Conservation (phyloP, 495 filamentous ascomycete species). For the Aeminium ludgeri region DNA sequence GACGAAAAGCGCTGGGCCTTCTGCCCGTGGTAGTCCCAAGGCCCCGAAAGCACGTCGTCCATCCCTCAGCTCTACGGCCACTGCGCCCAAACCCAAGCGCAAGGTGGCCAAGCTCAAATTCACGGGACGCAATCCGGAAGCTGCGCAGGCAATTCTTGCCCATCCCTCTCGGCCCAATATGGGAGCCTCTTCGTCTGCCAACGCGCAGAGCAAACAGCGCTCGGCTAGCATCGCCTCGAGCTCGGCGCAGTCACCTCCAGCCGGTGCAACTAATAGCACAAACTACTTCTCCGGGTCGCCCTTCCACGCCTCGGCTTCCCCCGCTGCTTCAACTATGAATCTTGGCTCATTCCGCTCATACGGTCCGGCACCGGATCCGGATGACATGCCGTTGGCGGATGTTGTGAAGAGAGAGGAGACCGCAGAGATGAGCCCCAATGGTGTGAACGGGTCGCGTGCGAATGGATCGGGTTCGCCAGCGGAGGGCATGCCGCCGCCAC, state of each 20-base stretch:
- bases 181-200: not conserved
- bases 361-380: slow-evolving; percentile 1
- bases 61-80: not conserved
- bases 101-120: too few species aligned
- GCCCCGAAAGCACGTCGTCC: slow-evolving; percentile 1
- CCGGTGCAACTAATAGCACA: not conserved
- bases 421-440: not conserved
- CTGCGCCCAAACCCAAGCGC: too few species aligned
- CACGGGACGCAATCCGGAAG: not conserved
- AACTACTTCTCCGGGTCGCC: slow-evolving; percentile 4
- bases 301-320: slow-evolving; percentile 1
- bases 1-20: not conserved
- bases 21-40: slow-evolving; percentile 3
- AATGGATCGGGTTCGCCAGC: not conserved
- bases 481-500: slow-evolving; percentile 5
- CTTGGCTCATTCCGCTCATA: slow-evolving; percentile 8
- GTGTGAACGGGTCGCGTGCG: not conserved
- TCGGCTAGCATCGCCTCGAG: not conserved
- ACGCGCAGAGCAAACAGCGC: too few species aligned
- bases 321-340: slow-evolving; percentile 1
- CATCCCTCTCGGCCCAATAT: not conserved
- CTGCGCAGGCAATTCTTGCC: not conserved
- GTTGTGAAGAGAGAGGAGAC: not conserved
- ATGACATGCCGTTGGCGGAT: not conserved
- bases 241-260: slow-evolving; percentile 4